phyloP scores from a whole-genome alignment of 78 protist genomes.

The Emiliania huxleyi region DNA sequence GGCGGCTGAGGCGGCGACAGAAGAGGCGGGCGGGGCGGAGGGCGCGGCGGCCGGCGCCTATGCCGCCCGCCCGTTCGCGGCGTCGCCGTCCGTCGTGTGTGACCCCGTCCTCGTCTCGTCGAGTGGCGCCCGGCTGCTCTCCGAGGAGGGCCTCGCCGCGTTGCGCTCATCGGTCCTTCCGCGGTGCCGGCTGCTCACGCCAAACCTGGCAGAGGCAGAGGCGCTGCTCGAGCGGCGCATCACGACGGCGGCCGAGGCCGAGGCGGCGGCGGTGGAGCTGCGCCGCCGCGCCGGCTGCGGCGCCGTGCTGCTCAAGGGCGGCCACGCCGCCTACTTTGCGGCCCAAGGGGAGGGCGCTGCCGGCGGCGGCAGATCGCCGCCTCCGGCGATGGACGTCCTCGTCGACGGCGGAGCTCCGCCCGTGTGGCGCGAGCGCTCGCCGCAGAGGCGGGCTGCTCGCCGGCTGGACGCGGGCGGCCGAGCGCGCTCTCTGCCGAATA shows the following conservation, averaged over 20 bases:
- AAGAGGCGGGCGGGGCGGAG: no score
- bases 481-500: no score
- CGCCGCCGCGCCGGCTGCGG: neutral
- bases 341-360: no score
- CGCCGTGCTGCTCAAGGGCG: constrained; percentile 1
- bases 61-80: no score
- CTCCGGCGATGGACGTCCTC: neutral
- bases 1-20: no score
- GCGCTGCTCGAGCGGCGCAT: neutral
- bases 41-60: no score
- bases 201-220: constrained; percentile 18
- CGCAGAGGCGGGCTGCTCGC: no score
- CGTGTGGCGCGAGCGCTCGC: no score
- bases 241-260: neutral
- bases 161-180: neutral
- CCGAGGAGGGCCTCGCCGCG: neutral
- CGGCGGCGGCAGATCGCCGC: no score
- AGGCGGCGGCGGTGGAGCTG: neutral
- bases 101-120: constrained; percentile 59
- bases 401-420: neutral
- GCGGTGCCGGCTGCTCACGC: neutral
- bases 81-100: neutral
- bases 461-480: no score
- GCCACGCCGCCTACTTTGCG: neutral
- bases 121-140: constrained; percentile 18